phyloP scores from a whole-genome alignment of 2,329 filamentous ascomycete species.

The Penicillium olsonii region DNA sequence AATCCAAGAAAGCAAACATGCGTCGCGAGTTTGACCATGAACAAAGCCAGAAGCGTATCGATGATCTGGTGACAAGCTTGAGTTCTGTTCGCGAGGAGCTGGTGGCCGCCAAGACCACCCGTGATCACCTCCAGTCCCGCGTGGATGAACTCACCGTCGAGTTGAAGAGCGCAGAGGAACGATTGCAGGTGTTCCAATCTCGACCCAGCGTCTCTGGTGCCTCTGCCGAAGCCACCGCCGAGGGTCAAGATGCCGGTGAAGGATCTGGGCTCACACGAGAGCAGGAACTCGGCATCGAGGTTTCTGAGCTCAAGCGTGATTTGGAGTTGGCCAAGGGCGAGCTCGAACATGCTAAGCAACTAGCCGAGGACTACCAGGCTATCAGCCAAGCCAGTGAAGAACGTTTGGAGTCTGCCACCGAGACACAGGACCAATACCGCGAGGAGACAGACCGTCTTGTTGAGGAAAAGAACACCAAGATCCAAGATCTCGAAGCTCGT shows the following conservation, averaged over 20 bases:
- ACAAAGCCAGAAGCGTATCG: slow-evolving; percentile 86
- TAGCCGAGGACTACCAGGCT: slow-evolving; percentile 83
- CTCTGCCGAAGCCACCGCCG: slow-evolving; percentile 40
- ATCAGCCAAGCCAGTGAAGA: slow-evolving; percentile 89
- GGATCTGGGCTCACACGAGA: slow-evolving; percentile 64
- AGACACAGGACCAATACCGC: slow-evolving; percentile 82
- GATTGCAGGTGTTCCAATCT: slow-evolving; percentile 78
- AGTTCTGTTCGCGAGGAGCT: slow-evolving; percentile 83
- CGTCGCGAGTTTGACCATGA: slow-evolving; percentile 89
- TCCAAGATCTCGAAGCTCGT: slow-evolving; percentile 79
- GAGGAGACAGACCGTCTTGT: slow-evolving; percentile 78
- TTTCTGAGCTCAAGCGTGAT: slow-evolving; percentile 83
- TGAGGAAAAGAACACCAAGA: slow-evolving; percentile 74
- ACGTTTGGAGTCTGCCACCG: slow-evolving; percentile 74
- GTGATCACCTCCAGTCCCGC: slow-evolving; percentile 83
- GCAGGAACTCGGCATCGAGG: slow-evolving; percentile 80
- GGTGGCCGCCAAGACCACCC: slow-evolving; percentile 79
- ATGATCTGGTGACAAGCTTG: slow-evolving; percentile 81
- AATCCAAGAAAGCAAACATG: slow-evolving; percentile 76
- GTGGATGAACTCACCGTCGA: slow-evolving; percentile 89
- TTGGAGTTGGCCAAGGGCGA: slow-evolving; percentile 79
- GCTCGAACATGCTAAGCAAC: slow-evolving; percentile 75
- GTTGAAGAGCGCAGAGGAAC: slow-evolving; percentile 84
- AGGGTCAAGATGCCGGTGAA: slow-evolving; percentile 51
- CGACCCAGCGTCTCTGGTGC: slow-evolving; percentile 66